Conservation (phyloP, 2,329 filamentous ascomycete genomes). For the Diaporthe sp. region DNA sequence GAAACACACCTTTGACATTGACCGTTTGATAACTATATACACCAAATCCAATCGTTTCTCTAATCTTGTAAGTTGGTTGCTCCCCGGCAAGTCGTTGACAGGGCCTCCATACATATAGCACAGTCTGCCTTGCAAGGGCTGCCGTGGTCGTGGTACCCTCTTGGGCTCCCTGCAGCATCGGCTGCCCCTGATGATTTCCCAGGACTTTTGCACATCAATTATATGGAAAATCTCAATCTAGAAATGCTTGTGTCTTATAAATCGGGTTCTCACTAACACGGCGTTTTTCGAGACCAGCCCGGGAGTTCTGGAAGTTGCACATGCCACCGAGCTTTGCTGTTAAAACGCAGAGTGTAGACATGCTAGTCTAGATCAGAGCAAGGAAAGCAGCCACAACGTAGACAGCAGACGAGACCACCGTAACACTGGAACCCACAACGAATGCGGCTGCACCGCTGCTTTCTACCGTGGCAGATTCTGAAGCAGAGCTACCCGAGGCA, state of each 20-base stretch:
- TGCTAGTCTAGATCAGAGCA: neutral
- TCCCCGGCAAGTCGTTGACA: too few relatives aligned
- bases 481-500: neutral
- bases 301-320: neutral
- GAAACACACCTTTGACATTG: neutral
- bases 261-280: neutral
- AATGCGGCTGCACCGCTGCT: neutral
- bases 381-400: neutral
- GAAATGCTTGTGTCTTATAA: neutral
- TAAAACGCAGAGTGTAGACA: neutral
- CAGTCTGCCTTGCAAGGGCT: neutral
- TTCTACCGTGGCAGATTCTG: neutral
- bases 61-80: neutral
- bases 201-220: too few relatives aligned
- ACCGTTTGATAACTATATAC: neutral
- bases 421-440: neutral
- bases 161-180: neutral
- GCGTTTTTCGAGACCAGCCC: neutral
- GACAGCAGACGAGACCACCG: neutral
- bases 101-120: too few relatives aligned
- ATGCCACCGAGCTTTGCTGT: neutral
- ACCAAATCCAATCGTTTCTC: too few relatives aligned
- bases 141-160: neutral
- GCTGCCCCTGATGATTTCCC: neutral
- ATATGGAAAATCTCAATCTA: too few relatives aligned